phyloP scores from a whole-genome alignment of 208 protist genomes.

The Naegleria fowleri region DNA sequence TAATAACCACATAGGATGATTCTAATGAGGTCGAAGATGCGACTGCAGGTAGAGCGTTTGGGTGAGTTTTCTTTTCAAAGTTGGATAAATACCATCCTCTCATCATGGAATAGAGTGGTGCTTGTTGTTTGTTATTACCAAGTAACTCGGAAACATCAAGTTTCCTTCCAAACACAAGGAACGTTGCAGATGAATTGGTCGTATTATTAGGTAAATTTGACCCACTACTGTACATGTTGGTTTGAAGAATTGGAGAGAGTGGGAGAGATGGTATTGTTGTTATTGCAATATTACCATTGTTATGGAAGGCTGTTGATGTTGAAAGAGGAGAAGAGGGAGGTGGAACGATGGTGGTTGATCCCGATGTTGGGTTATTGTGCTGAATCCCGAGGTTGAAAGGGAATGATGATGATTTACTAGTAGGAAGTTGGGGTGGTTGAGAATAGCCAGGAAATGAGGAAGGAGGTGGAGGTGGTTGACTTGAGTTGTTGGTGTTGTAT shows the following conservation, averaged over 20 bases:
- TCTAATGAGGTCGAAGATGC: background rate
- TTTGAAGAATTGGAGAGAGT: background rate
- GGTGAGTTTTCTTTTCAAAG: background rate
- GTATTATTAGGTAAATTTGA: too few species aligned
- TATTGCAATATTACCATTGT: background rate
- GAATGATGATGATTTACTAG: background rate
- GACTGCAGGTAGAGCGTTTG: background rate
- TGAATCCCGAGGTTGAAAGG: too few species aligned
- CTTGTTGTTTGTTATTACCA: background rate
- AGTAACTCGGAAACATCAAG: background rate
- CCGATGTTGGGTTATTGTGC: background rate
- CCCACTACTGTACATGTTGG: background rate
- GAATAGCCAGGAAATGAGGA: background rate
- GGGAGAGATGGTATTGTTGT: background rate
- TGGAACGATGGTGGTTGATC: background rate
- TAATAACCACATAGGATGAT: background rate
- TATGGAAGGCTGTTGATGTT: background rate
- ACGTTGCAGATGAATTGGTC: background rate
- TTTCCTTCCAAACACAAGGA: background rate
- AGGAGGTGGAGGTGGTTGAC: background rate
- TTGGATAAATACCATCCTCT: constrained; percentile 7
- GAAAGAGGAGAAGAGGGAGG: background rate
- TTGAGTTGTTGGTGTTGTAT: background rate
- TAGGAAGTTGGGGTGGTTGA: background rate
- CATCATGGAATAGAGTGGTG: background rate